Evolutionary conservation across 495 filamentous ascomycete species (phyloP), one percentile per base, ranked within the genome.

Genomic region (Penicillium atrosanguineum): DNA sequence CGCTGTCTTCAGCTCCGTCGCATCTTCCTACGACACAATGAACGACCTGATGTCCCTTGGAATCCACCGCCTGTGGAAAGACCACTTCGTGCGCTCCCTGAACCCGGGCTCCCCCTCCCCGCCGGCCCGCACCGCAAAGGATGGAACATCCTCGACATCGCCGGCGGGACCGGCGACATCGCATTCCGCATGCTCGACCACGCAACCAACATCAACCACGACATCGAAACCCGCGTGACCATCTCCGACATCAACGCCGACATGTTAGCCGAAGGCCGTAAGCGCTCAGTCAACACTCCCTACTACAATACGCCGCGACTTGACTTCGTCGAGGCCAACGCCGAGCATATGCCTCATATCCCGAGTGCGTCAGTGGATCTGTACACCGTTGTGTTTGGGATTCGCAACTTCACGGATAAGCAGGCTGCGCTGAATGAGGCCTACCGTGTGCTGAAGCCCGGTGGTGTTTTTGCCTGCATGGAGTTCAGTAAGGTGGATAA

Each of bases 1-100:
- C 59, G 83, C 83, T 39, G 94, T 98, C 55, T 98, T 97, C 79
- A 94, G 91, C 71, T 95, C 90, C 66, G 93, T 98, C 45, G 93
- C 94, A 59, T 83, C 89, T 44, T 89, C 86, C 25, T 88, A 94
- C 78, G 92, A 97, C 69, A 84, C 84, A 58, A 98, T 98, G 94
- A 98, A 98, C 80, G 94, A 98, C 70, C 83, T 97, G 46, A 97
- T 98, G 94, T 97, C 92, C 39, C 84, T 97, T 23, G 91, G 91
- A 34, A 91, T 95, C 74, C 94, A 98, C 72, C 89, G 94, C 15
- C 77, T 97, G 44, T 98, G 94, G 94, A 98, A 98, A 81, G 94
- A 97, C 72, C 83, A 95, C 74, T 98, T 97, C 71, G 94, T 97
- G 38, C 85, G 91, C 50, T 86, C 86, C 20, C 80, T 98, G 12